Base-by-base conservation (phyloP, 164 flowering plant species). In the Taxillus chinensis region DNA sequence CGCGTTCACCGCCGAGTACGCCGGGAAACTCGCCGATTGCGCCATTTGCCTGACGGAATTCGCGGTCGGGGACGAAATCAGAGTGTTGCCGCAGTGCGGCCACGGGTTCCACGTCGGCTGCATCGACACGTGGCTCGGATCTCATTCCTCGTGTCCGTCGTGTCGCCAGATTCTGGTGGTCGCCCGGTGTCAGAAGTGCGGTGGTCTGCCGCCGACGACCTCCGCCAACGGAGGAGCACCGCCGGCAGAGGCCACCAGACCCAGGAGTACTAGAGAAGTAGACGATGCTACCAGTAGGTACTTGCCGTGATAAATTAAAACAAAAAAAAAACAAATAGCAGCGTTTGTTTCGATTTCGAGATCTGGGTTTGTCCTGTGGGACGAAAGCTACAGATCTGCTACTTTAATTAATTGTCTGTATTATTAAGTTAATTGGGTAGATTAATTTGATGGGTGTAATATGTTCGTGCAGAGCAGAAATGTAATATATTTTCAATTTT, bases 41-140 rank as follows among this genome's bases (percentile, higher is more conserved):
- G 88, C 84, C 7, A 92, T 92, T 62, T 92, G 98, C 74, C 69
- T 93, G 62, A 49, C 91, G 45, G 98, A 93, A 63, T 90, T 85
- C 75, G 72, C 62, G 16, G 69, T 66, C 41, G 98, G 98, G 1
- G 96, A 93, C 40, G 89, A 83, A 61, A 69, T 93, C 60, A 74
- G 97, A 2, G 77, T 83, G 11, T 69, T 93, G 59, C 97, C 95
- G 41, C 90, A 82, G 82, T 93, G 98, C 69, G 85, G 82, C 7
- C 98, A 93, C 62, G 82, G 77, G 5, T 93, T 90, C 69, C 98
- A 93, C 67, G 87, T 82, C 49, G 71, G 71, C 3, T 91, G 97
- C 70, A 79, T 91, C 63, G 97, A 89, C 73, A 79, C 72, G 61
- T 89, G 96, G 96, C 82, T 89, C 2, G 80, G 82, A 39, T 79